Conservation (phyloP, 805 yeast genomes). For the Yarrowia sp. region DNA sequence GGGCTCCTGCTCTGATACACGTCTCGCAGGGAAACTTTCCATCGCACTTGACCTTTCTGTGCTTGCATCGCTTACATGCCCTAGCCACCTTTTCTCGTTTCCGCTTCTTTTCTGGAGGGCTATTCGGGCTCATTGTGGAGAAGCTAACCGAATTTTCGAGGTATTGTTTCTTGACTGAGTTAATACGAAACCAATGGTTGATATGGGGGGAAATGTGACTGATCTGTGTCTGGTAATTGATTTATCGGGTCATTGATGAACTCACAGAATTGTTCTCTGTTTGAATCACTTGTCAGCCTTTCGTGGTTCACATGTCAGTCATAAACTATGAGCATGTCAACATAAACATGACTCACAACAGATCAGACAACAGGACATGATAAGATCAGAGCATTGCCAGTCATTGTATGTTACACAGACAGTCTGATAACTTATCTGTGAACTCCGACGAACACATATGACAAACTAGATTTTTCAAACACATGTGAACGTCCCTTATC, state of each 20-base stretch:
- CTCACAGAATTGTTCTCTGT: too few relatives aligned
- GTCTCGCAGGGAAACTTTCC: constrained; percentile 60
- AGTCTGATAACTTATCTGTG: too few relatives aligned
- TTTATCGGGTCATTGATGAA: too few relatives aligned
- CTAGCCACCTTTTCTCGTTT: constrained; percentile 51
- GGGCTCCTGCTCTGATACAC: constrained; percentile 52
- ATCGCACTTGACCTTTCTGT: constrained; percentile 64
- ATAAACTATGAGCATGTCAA: background rate
- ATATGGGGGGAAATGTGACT: too few relatives aligned
- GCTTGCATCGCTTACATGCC: constrained; percentile 65
- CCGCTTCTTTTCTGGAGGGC: constrained; percentile 34
- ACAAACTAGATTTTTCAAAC: background rate
- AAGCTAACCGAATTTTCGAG: too few relatives aligned
- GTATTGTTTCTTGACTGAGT: too few relatives aligned
- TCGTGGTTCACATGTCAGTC: background rate
- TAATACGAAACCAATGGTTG: too few relatives aligned
- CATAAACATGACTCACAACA: background rate
- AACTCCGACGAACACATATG: background rate
- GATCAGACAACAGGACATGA: background rate
- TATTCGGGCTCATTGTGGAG: constrained; percentile 8
- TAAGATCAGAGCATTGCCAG: too few relatives aligned
- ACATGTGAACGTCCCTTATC: background rate
- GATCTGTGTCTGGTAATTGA: too few relatives aligned
- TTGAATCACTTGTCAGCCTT: too few relatives aligned
- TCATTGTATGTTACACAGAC: too few relatives aligned